phyloP scores from a whole-genome alignment of 352 stramenopile species.

The Aphanomyces invadans region DNA sequence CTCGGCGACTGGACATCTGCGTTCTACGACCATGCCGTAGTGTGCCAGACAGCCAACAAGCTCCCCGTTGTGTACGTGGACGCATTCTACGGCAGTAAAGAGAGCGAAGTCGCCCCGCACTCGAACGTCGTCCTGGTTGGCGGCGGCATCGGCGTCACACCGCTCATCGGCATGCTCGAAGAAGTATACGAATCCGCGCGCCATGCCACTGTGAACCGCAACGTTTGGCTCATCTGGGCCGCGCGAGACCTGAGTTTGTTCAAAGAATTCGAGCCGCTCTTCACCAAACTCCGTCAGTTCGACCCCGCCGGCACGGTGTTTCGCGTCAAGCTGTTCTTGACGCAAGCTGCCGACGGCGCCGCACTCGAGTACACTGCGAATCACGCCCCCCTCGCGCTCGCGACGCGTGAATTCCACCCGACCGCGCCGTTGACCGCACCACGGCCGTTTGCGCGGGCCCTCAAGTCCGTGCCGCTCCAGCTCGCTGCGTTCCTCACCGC shows the following conservation, averaged over 20 bases:
- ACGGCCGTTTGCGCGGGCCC: no score
- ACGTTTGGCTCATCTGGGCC: constrained; percentile 10
- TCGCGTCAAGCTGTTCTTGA: no score
- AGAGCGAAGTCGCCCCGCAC: constrained; percentile 18
- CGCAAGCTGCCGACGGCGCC: no score
- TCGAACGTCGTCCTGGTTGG: constrained; percentile 34
- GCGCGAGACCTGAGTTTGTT: not conserved
- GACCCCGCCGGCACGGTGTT: no score
- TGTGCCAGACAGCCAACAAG: constrained; percentile 28
- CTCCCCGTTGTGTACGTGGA: constrained; percentile 29
- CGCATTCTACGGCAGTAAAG: constrained; percentile 27
- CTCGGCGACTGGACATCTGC: constrained; percentile 23
- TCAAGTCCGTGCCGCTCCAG: no score
- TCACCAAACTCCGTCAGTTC: no score
- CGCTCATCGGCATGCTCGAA: constrained; percentile 7
- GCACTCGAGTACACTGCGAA: no score
- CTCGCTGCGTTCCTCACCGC: constrained; percentile 74
- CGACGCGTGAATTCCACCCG: no score
- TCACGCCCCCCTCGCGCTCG: no score
- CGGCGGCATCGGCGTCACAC: constrained; percentile 29
- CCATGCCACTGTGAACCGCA: constrained; percentile 14
- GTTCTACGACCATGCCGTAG: constrained; percentile 30
- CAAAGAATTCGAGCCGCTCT: no score
- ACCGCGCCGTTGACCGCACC: no score
- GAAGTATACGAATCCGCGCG: not conserved